A percentile compares a stretch with the other conserved stretches of the same genome.
phyloP scores from a whole-genome alignment of 768 basidiomycete species.

The Naganishia antarctica region DNA sequence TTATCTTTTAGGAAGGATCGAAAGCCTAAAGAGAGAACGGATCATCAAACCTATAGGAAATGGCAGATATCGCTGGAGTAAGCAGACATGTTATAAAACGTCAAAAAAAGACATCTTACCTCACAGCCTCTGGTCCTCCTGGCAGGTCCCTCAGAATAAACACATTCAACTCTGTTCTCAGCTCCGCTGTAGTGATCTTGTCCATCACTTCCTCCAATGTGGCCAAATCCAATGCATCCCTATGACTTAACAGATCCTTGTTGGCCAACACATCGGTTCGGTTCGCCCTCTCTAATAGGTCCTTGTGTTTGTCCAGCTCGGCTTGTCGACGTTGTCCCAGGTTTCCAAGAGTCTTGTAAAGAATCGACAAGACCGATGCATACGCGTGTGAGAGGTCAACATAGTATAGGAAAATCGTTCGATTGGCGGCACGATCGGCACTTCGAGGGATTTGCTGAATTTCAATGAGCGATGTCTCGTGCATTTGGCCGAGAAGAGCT shows the following conservation, averaged over 20 bases:
- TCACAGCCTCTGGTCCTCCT: slow-evolving; percentile 37
- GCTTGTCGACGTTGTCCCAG: slow-evolving; percentile 66
- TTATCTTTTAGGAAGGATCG: too few species aligned
- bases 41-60: slow-evolving; percentile 9
- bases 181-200: slow-evolving; percentile 72
- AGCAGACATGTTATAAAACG: too few species aligned
- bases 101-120: slow-evolving; percentile 10
- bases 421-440: slow-evolving; percentile 57
- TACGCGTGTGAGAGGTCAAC: slow-evolving; percentile 81
- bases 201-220: slow-evolving; percentile 71
- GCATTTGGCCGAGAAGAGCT: slow-evolving; percentile 69
- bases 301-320: slow-evolving; percentile 67
- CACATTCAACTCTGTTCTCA: slow-evolving; percentile 78
- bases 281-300: slow-evolving; percentile 73
- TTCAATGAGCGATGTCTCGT: slow-evolving; percentile 75
- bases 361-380: slow-evolving; percentile 64
- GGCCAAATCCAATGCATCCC: slow-evolving; percentile 69
- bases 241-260: slow-evolving; percentile 62
- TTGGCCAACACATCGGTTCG: slow-evolving; percentile 72
- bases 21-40: slow-evolving; percentile 1
- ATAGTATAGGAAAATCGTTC: slow-evolving; percentile 92
- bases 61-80: background rate
- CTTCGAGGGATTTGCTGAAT: slow-evolving; percentile 89
- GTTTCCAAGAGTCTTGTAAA: slow-evolving; percentile 90
- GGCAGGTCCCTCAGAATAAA: slow-evolving; percentile 80